Base-by-base conservation (phyloP, 306 rosid species). In the Castanospermum australe region DNA sequence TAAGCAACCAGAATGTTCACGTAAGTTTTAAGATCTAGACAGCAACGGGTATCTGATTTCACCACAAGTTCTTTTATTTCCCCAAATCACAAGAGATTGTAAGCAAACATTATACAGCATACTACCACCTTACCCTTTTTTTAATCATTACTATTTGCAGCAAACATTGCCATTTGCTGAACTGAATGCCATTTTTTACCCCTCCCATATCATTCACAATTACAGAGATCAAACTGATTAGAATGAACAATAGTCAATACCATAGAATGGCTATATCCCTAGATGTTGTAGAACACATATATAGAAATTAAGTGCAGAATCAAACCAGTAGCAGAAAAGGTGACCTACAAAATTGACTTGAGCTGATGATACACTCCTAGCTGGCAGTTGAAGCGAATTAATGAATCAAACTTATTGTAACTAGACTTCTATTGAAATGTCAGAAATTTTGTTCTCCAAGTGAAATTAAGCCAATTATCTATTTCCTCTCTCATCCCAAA, bases 391-490 rank as follows among this genome's bases (percentile, higher is more conserved):
- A 76, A 54, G 62, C 35, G 21, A 56, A 78, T 36, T 66, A 67
- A 50, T 2, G 32, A 57, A 47, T 28, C 30, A 61, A 76, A 52
- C 72, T 51, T 67, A 72, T 0, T 52, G 32, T 47, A 68, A 84
- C 84, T 20, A 38, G 52, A 78, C 52, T 52, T 64, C 55, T 42
- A 55, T 56, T 38, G 4, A 71, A 56, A 60, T 50, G 2, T 4
- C 51, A 5, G 21, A 45, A 77, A 66, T 33, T 62, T 42, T 25
- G 13, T 17, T 51, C 20, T 62, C 55, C 64, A 18, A 72, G 48
- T 9, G 25, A 82, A 82, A 48, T 57, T 22, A 60, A 79, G 55
- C 74, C 47, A 78, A 52, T 44, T 32, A 63, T 35, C 63, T 39
- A 63, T 36, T 22, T 52, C 66, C 65, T 57, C 73, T 59, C 68